Evolutionary conservation across 1,284 basidiomycete species (phyloP).

Genomic region (Sanguinoderma infundibulare): DNA sequence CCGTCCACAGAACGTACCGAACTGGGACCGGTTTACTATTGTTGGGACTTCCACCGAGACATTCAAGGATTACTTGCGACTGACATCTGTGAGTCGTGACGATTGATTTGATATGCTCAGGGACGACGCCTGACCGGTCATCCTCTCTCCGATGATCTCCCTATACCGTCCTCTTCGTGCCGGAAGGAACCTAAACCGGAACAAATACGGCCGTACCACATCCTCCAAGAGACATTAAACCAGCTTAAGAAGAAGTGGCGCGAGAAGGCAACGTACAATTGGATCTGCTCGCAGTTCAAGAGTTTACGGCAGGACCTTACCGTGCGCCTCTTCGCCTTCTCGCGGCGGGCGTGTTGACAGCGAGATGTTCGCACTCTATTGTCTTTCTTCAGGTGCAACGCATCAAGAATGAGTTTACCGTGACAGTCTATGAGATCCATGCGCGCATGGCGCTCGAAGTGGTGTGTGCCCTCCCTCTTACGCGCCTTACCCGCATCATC

Average conservation of each 20-base stretch:
- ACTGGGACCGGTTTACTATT: slow-evolving; percentile 97
- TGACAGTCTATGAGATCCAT: slow-evolving; percentile 97
- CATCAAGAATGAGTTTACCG: slow-evolving; percentile 99
- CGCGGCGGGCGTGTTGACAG: slow-evolving; percentile 21
- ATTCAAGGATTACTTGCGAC: slow-evolving; percentile 95
- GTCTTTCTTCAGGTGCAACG: slow-evolving; percentile 83
- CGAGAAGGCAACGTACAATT: slow-evolving; percentile 84
- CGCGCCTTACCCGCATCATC: slow-evolving; percentile 21
- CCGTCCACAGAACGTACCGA: slow-evolving; percentile 81
- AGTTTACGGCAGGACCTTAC: slow-evolving; percentile 97
- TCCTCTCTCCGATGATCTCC: background rate
- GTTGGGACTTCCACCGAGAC: slow-evolving; percentile 88
- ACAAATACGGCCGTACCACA: slow-evolving; percentile 87
- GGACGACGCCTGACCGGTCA: slow-evolving; percentile 1
- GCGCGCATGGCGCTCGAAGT: slow-evolving; percentile 96
- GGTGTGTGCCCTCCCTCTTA: slow-evolving; percentile 49
- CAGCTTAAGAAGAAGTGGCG: slow-evolving; percentile 92
- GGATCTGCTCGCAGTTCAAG: slow-evolving; percentile 99
- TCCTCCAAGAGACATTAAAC: slow-evolving; percentile 85
- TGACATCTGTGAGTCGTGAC: slow-evolving; percentile 78
- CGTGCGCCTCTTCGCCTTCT: slow-evolving; percentile 54
- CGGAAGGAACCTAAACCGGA: slow-evolving; percentile 91
- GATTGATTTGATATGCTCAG: slow-evolving; percentile 5
- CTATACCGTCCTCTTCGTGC: background rate
- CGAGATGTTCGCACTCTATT: slow-evolving; percentile 22